Evolutionary conservation across 129 eudicot genomes (phyloP), one percentile per base, ranked within the genome.

Genomic region (Chrysanthemum makinoi): DNA sequence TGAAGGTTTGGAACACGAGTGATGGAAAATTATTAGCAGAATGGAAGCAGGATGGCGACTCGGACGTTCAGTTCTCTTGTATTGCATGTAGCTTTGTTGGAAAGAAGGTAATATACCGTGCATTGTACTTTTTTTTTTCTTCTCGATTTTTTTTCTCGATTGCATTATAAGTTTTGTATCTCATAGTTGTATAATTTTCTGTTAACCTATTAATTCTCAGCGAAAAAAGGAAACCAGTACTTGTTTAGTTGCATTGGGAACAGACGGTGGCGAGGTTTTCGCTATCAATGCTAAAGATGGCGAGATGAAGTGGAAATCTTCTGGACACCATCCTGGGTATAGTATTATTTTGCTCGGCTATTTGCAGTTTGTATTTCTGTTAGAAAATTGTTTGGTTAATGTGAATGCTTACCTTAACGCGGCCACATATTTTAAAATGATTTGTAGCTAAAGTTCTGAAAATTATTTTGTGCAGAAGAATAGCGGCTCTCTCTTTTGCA

Each of bases 1-100:
- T 74, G 65, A 80, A 86, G 91, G 80, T 86, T 22, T 86, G 91
- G 91, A 80, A 86, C 72, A 80, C 87, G n/a, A 64, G 74, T 68
- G 77, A 58, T 78, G 91, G 87, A 64, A 74, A 49, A n/a, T 57
- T 71, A 22, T 74, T 80, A 50, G 77, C 87, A 2, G 87, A 83
- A 55, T 82, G 87, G 91, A 86, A 71, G 63, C 79, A 64, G 1
- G 80, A 80, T 71, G 83, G 60, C 43, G 74, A 50, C 65, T 69
- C 75, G 14, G 76, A 53, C 66, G 57, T 11, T 44, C 57, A 56
- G 56, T 70, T 74, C 68, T 77, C 87, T 62, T 77, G 80, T 68
- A 75, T 83, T 59, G 77, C 87, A 22, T 86, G 91, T 55, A 57
- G 83, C 72, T 80, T 49, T 39, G 62, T 72, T 12, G 80, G 83